Percentiles rank a stretch among this genome's conserved stretches.
These are phyloP conservation scores for Hydrangea macrophylla DNA, from an alignment of 148 eudicot species.

Conservation along the genomic window DNA sequence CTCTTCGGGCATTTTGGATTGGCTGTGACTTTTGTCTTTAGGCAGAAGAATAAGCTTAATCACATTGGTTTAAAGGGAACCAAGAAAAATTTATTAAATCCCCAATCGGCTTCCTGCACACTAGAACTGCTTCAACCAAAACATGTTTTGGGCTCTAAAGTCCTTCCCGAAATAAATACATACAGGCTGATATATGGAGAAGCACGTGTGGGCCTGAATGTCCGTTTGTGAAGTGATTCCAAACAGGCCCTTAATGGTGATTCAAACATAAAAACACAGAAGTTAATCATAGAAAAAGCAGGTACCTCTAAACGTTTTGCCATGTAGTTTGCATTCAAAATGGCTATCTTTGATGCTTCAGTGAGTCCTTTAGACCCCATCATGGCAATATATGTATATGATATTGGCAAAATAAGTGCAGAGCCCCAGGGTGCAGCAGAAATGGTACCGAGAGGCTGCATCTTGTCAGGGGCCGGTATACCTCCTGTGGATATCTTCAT, in stretches of 20 bases:
- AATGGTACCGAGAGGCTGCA: slow-evolving; percentile 80
- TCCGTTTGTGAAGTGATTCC: too few species aligned
- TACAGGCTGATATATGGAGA: too few species aligned
- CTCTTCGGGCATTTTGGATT: too few species aligned
- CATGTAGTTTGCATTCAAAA: slow-evolving; percentile 96
- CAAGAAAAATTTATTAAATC: too few species aligned
- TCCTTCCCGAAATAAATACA: too few species aligned
- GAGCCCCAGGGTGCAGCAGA: slow-evolving; percentile 99
- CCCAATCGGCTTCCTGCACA: too few species aligned
- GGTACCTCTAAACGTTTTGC: slow-evolving; percentile 94
- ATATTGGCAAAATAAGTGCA: slow-evolving; percentile 90
- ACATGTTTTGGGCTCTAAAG: too few species aligned
- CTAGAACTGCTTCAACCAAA: too few species aligned
- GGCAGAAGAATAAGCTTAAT: too few species aligned
- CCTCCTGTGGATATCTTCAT: slow-evolving; percentile 84
- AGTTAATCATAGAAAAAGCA: slow-evolving; percentile 15
- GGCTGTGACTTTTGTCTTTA: too few species aligned
- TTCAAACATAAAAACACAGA: neutral
- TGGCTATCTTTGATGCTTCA: slow-evolving; percentile 95
- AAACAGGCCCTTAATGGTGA: neutral
- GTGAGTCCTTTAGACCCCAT: slow-evolving; percentile 98
- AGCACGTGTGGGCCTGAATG: too few species aligned
- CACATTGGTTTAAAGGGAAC: too few species aligned
- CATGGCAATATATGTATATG: slow-evolving; percentile 96
- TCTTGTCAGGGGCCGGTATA: slow-evolving; percentile 72